Evolutionary conservation across 2,329 filamentous ascomycete species (phyloP).

Genomic region (Microsporum audouinii): DNA sequence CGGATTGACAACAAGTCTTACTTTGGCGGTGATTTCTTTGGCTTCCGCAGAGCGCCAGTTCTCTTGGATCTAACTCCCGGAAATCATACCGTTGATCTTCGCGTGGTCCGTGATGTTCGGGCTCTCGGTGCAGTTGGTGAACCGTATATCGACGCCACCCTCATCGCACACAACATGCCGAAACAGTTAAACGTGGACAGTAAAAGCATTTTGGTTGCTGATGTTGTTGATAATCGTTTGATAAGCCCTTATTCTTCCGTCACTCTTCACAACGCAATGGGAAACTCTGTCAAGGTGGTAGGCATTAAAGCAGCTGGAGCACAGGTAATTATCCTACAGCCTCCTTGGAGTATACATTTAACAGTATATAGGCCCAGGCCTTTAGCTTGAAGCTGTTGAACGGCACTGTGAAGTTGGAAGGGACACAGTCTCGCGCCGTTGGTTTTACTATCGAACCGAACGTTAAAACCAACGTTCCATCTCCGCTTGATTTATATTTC

Average conservation of each 20-base stretch:
- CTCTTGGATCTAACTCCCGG: conserved; percentile 42
- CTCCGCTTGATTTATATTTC: conserved; percentile 15
- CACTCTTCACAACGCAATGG: conserved; percentile 37
- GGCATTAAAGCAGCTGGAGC: conserved; percentile 13
- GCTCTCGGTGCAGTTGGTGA: conserved; percentile 42
- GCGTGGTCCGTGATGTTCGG: conserved; percentile 46
- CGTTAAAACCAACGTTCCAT: not conserved
- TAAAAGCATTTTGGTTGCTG: conserved; percentile 38
- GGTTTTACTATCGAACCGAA: conserved; percentile 19
- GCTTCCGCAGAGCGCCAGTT: conserved; percentile 40
- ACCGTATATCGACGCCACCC: conserved; percentile 35
- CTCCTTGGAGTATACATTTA: not conserved
- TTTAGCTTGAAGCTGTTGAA: not conserved
- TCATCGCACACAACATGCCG: conserved; percentile 25
- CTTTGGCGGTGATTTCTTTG: conserved; percentile 49
- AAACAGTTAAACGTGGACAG: conserved; percentile 22
- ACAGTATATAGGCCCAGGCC: not conserved
- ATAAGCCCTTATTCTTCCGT: conserved; percentile 40
- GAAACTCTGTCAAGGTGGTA: conserved; percentile 14
- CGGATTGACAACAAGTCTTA: conserved; percentile 42
- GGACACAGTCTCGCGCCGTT: conserved; percentile 27
- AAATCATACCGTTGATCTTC: conserved; percentile 41
- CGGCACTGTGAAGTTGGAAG: conserved; percentile 18
- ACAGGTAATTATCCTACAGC: not conserved
- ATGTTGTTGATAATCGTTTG: conserved; percentile 40